Percentiles rank a stretch among this genome's conserved stretches.
Conservation (phyloP, 192 early-diverging fungal species). For the Entophlyctis helioformis region DNA sequence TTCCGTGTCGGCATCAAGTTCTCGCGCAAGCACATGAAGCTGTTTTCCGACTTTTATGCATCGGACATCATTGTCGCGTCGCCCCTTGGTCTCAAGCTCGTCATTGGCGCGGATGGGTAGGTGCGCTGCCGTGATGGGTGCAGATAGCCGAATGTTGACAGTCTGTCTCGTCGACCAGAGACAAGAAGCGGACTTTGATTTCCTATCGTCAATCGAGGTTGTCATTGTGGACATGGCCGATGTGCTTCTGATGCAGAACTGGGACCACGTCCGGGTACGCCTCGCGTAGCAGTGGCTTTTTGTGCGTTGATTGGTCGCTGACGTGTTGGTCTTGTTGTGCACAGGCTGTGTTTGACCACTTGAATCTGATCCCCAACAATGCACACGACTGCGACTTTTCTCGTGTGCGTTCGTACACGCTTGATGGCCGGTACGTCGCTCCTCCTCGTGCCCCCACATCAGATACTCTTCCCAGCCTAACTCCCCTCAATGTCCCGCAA, state of each 20-base stretch:
- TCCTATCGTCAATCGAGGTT: slow-evolving; percentile 84
- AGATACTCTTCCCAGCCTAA: too few species aligned
- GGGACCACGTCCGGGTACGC: slow-evolving; percentile 87
- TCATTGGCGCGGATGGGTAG: slow-evolving; percentile 71
- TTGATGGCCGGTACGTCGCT: slow-evolving; percentile 58
- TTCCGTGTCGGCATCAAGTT: slow-evolving; percentile 91
- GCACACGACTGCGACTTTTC: slow-evolving; percentile 95
- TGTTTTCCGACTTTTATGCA: slow-evolving; percentile 80
- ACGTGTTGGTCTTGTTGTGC: neutral
- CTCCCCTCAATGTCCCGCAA: slow-evolving; percentile 10
- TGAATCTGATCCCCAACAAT: slow-evolving; percentile 83
- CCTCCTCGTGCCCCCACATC: too few species aligned
- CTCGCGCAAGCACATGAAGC: slow-evolving; percentile 69
- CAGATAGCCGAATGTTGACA: neutral
- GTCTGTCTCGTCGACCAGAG: slow-evolving; percentile 21
- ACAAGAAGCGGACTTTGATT: slow-evolving; percentile 90
- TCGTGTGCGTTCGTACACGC: slow-evolving; percentile 68
- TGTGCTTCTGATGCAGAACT: slow-evolving; percentile 93
- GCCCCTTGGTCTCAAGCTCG: slow-evolving; percentile 80
- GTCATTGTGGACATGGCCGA: slow-evolving; percentile 79
- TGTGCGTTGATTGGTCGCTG: too few species aligned
- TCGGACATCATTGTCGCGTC: slow-evolving; percentile 87
- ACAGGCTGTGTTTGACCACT: slow-evolving; percentile 65
- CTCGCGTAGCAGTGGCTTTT: too few species aligned
- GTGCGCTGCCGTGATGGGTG: neutral